Evolutionary conservation across 306 rosid genomes (phyloP).

Genomic region (Psophocarpus tetragonolobus): DNA sequence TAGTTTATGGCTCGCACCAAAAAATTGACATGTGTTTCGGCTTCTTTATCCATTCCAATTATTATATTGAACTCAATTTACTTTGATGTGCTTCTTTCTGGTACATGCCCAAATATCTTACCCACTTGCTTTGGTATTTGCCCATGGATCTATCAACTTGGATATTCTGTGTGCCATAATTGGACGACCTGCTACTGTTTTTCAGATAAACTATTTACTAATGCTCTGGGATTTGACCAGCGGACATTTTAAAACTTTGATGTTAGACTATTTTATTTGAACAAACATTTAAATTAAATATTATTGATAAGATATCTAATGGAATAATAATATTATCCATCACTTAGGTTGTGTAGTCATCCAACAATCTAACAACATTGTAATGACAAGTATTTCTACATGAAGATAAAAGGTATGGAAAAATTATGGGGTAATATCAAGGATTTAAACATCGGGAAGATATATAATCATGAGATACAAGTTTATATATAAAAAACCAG

Average conservation of each 20-base stretch:
- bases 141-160: conserved; percentile 14
- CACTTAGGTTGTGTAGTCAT: too few relatives aligned
- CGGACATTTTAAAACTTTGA: background rate
- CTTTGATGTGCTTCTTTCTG: background rate
- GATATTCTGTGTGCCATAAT: conserved; percentile 29
- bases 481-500: too few relatives aligned
- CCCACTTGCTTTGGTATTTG: conserved; percentile 8
- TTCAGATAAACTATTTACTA: background rate
- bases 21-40: background rate
- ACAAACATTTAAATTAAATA: too few relatives aligned
- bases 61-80: background rate
- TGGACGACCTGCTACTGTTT: background rate
- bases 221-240: background rate
- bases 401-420: too few relatives aligned
- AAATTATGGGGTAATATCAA: too few relatives aligned
- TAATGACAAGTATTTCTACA: too few relatives aligned
- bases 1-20: background rate
- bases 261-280: background rate
- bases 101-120: conserved; percentile 8
- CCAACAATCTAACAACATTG: too few relatives aligned
- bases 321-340: too few relatives aligned
- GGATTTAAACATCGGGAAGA: too few relatives aligned
- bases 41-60: conserved; percentile 2
- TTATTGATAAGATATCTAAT: too few relatives aligned
- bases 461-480: too few relatives aligned